phyloP scores from a whole-genome alignment of 768 basidiomycete species.

The Daedaleopsis sinensis region DNA sequence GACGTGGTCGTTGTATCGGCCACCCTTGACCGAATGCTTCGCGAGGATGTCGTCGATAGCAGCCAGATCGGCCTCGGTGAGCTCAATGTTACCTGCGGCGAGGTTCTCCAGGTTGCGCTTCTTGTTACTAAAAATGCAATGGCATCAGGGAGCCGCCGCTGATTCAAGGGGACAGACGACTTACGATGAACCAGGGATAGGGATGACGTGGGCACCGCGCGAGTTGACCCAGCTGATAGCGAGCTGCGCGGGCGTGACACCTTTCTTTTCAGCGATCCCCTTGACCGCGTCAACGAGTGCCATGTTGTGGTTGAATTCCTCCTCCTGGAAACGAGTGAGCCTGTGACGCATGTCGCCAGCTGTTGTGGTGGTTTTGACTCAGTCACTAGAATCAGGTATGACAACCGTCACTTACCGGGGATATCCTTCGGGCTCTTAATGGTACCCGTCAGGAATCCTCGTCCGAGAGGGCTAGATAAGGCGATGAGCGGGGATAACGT shows the following conservation, averaged over 20 bases:
- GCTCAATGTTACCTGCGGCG: slow-evolving; percentile 39
- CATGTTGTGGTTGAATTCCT: slow-evolving; percentile 44
- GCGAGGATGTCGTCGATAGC: slow-evolving; percentile 43
- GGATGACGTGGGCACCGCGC: slow-evolving; percentile 34
- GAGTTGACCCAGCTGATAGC: slow-evolving; percentile 37
- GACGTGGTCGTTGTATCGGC: slow-evolving; percentile 36
- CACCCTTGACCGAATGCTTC: slow-evolving; percentile 40
- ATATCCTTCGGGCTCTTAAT: slow-evolving; percentile 43
- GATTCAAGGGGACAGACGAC: background rate
- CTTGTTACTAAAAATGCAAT: slow-evolving; percentile 31
- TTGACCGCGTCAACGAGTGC: slow-evolving; percentile 44
- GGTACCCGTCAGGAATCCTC: slow-evolving; percentile 54
- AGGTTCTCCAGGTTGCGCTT: slow-evolving; percentile 48
- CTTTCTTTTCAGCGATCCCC: slow-evolving; percentile 44
- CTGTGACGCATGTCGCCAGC: slow-evolving; percentile 22
- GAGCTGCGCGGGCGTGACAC: slow-evolving; percentile 43
- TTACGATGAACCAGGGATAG: slow-evolving; percentile 50
- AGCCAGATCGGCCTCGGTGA: slow-evolving; percentile 36
- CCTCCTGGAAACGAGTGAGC: slow-evolving; percentile 24
- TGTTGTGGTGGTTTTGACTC: background rate
- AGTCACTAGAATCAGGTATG: background rate
- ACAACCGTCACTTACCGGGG: slow-evolving; percentile 25
- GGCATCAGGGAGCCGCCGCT: background rate
- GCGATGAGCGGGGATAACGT: slow-evolving; percentile 5
- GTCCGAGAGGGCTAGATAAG: slow-evolving; percentile 50